A percentile compares a stretch with the other conserved stretches of the same genome.
These are phyloP conservation scores for Tylopilus balloui DNA, from an alignment of 768 basidiomycete genomes.

Conservation along the genomic window DNA sequence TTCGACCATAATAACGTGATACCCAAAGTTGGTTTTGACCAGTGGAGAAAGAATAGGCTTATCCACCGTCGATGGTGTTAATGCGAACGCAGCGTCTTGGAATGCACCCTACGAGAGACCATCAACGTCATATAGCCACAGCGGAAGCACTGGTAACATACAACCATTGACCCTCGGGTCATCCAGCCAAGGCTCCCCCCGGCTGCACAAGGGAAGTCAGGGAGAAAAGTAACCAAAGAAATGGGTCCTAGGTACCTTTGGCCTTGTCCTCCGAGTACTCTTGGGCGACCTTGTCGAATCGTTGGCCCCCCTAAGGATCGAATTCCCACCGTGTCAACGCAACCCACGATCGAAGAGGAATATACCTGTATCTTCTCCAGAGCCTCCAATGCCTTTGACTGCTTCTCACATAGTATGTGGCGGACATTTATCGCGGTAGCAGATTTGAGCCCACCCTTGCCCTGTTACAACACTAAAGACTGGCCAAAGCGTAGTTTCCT, in stretches of 20 bases:
- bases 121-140: constrained; percentile 3
- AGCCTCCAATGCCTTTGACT: constrained; percentile 74
- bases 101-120: constrained; percentile 49
- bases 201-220: constrained; percentile 38
- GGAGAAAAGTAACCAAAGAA: neutral
- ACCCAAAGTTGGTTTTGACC: constrained; percentile 80
- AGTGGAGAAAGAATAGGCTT: constrained; percentile 68
- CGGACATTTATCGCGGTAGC: constrained; percentile 83
- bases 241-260: constrained; percentile 47
- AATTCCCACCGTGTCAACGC: neutral
- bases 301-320: constrained; percentile 57
- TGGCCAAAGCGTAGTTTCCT: neutral
- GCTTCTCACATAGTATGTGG: constrained; percentile 86
- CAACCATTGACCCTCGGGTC: constrained; percentile 80
- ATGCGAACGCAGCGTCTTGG: constrained; percentile 84
- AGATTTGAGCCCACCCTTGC: constrained; percentile 62
- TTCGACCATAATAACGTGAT: constrained; percentile 91
- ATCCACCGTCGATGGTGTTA: constrained; percentile 75
- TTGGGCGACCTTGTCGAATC: constrained; percentile 86
- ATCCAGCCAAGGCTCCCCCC: constrained; percentile 89
- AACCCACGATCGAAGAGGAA: neutral
- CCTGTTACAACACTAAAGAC: constrained; percentile 27
- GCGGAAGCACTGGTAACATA: constrained; percentile 31
- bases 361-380: constrained; percentile 72
- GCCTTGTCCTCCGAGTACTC: constrained; percentile 92